Base-by-base conservation (phyloP, 352 stramenopile species). In the Globisporangium emineosum region DNA sequence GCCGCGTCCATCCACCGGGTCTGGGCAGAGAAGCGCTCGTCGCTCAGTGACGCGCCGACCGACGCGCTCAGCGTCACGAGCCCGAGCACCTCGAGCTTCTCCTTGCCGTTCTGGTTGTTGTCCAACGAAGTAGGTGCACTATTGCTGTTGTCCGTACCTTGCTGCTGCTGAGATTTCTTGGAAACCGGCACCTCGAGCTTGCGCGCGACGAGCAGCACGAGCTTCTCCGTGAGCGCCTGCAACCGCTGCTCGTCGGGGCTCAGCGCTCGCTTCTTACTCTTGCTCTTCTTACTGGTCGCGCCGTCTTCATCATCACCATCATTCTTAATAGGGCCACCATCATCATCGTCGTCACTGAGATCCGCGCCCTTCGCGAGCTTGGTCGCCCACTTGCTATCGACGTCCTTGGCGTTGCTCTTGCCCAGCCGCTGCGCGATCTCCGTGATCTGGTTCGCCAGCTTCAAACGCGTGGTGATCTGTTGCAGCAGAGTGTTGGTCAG, bases 1-100 rank as follows among this genome's bases (percentile, higher is more conserved):
- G 83, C 81, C n/a, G 58, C 69, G 62, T 97, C 89, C 57, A 97
- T 82, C 86, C 86, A 97, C 57, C 75, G 78, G 19, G 89, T 97
- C 62, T 93, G 81, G 25, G 89, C 89, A 17, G 83, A 81, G 9
- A 87, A 75, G 5, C 89, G 82, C 47, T 88, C 72, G 13, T 85
- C 78, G 37, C 51, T 29, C 45, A 90, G 67, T 0, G 74, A 75
- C 2, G 78, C 75, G 3, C 81, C 82, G 2, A 90, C 75, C 19
- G 76, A 69, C 51, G 86, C 86, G 47, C 70, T 89, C 42, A 90
- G 53, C 1, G 76, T 87, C 19, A 81, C 70, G 17, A 94, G 66
- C 17, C 83, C 83, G 19, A 93, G 72, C 25, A 83, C 59, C 21
- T 79, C 57, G 10, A 94, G 74, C 65, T 94, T 94, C 59, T 90